Evolutionary conservation across 192 early-diverging fungal genomes (phyloP).

Genomic region (Coemansia sp.): DNA sequence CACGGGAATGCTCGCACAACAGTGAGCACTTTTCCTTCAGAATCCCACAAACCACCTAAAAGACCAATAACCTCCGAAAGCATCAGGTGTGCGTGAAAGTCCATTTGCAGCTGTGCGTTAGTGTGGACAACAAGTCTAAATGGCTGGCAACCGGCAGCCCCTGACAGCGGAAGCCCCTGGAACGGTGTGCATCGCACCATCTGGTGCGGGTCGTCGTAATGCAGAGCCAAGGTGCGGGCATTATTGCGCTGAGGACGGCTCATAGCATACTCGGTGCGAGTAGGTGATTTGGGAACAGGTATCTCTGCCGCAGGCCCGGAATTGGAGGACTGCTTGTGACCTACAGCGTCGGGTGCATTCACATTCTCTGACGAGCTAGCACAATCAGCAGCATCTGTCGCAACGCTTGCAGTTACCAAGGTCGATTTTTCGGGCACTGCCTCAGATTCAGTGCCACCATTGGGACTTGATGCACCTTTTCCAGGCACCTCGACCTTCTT

Average conservation of each 20-base stretch:
- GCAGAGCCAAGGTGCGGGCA: constrained; percentile 24
- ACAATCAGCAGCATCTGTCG: too few relatives aligned
- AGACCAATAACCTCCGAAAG: constrained; percentile 87
- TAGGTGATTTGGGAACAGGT: constrained; percentile 17
- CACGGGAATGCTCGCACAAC: constrained; percentile 74
- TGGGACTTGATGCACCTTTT: background rate
- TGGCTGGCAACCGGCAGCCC: constrained; percentile 67
- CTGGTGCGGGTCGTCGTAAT: constrained; percentile 64
- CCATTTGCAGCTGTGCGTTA: constrained; percentile 79
- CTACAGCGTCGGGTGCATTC: background rate
- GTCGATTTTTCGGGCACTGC: background rate
- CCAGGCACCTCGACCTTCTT: constrained; percentile 5
- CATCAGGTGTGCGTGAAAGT: constrained; percentile 91
- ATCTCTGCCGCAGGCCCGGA: background rate
- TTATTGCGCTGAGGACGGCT: constrained; percentile 50
- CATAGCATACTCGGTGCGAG: constrained; percentile 50
- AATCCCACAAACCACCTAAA: constrained; percentile 75
- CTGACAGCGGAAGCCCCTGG: constrained; percentile 63
- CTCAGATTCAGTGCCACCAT: background rate
- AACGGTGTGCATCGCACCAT: constrained; percentile 83
- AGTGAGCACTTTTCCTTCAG: constrained; percentile 50
- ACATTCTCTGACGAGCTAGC: too few relatives aligned
- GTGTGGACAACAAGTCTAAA: constrained; percentile 72
- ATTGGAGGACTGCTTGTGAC: background rate
- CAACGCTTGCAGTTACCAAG: too few relatives aligned